Conservation (phyloP, 1,284 basidiomycete species). For the Rhizopogon parksii region DNA sequence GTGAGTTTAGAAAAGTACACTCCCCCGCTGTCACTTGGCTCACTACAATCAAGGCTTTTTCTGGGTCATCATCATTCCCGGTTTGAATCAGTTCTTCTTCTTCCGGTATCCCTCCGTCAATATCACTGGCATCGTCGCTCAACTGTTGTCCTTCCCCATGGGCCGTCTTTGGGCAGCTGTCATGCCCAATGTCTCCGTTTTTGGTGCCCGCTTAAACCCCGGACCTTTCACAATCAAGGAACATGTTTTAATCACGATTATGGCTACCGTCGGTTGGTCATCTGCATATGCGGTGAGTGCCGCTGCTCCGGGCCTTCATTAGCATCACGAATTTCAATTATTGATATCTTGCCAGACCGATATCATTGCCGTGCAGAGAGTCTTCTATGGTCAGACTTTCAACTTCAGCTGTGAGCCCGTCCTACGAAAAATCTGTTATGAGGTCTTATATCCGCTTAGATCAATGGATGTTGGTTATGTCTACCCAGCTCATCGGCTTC, state of each 20-base stretch:
- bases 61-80: constrained; percentile 47
- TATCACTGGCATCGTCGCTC: constrained; percentile 30
- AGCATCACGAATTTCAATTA: not conserved
- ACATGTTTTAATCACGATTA: constrained; percentile 57
- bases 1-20: constrained; percentile 14
- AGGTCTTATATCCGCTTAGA: not conserved
- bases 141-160: constrained; percentile 30
- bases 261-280: constrained; percentile 44
- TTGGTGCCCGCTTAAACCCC: constrained; percentile 29
- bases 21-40: not conserved
- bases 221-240: constrained; percentile 50
- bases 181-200: constrained; percentile 24
- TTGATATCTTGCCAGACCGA: constrained; percentile 25
- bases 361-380: constrained; percentile 30
- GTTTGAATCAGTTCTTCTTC: constrained; percentile 50
- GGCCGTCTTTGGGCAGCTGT: constrained; percentile 26
- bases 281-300: constrained; percentile 30
- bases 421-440: not conserved
- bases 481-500: constrained; percentile 37
- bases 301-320: not conserved
- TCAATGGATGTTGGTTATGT: constrained; percentile 35
- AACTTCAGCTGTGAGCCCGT: constrained; percentile 27
- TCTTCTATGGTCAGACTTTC: constrained; percentile 25
- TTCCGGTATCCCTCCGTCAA: constrained; percentile 44
- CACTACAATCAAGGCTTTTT: constrained; percentile 11